Percentiles rank a stretch among this genome's conserved stretches.
Conservation (phyloP, 2,329 filamentous ascomycete genomes). For the Epichloe festucae region DNA sequence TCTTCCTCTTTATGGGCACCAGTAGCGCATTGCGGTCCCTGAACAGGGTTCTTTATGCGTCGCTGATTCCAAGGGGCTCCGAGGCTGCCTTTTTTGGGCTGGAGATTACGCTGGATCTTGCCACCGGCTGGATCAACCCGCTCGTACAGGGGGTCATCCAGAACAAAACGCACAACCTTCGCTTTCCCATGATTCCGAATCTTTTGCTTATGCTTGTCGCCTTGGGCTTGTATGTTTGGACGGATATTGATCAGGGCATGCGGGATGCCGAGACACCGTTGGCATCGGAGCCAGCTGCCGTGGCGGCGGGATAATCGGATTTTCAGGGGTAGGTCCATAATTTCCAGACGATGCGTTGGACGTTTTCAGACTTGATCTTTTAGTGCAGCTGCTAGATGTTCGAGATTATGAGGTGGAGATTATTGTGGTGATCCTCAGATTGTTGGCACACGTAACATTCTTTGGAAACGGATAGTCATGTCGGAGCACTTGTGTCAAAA, state of each 20-base stretch:
- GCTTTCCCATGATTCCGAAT: constrained; percentile 11
- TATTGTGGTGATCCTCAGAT: too few species aligned
- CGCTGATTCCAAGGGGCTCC: constrained; percentile 10
- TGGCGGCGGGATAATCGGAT: neutral
- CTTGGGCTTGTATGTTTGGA: constrained; percentile 8
- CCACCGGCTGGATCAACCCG: constrained; percentile 11
- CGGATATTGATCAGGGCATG: constrained; percentile 9
- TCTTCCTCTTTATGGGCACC: constrained; percentile 10
- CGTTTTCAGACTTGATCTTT: too few species aligned
- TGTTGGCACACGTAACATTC: too few species aligned
- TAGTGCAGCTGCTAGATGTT: too few species aligned
- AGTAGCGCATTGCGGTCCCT: constrained; percentile 11
- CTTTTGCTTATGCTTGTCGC: constrained; percentile 9
- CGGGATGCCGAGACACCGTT: constrained; percentile 8
- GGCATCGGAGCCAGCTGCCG: neutral
- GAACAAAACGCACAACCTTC: constrained; percentile 9
- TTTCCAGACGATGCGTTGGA: neutral
- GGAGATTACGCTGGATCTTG: constrained; percentile 11
- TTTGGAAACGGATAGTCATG: too few species aligned
- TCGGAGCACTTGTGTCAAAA: too few species aligned
- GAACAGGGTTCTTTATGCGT: constrained; percentile 9
- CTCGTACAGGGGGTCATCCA: constrained; percentile 10
- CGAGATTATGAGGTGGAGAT: too few species aligned
- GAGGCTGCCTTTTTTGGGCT: constrained; percentile 9
- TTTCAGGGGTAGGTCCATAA: too few species aligned